phyloP scores from a whole-genome alignment of 2,329 filamentous ascomycete genomes.

The Albifimbria verrucaria region DNA sequence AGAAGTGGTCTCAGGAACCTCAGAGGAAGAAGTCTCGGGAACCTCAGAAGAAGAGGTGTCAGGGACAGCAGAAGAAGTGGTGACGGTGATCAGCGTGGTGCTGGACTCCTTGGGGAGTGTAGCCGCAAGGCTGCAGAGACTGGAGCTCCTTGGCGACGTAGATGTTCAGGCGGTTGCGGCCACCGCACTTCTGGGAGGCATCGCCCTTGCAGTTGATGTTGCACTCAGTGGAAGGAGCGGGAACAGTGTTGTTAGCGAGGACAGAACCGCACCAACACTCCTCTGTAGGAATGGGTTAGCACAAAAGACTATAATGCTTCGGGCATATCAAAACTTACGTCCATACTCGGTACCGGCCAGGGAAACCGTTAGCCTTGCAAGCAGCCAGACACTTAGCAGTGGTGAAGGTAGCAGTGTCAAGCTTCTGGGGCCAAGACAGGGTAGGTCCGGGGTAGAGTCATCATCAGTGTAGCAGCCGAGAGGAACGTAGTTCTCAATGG shows the following conservation, averaged over 20 bases:
- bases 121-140: slow-evolving; percentile 48
- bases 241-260: slow-evolving; percentile 43
- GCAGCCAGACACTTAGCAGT: slow-evolving; percentile 38
- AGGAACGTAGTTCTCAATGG: slow-evolving; percentile 51
- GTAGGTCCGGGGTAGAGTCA: slow-evolving; percentile 35
- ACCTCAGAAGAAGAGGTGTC: slow-evolving; percentile 10
- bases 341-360: slow-evolving; percentile 47
- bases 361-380: slow-evolving; percentile 41
- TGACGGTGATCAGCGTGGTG: slow-evolving; percentile 13
- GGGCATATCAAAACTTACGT: slow-evolving; percentile 10
- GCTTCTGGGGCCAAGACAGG: slow-evolving; percentile 39
- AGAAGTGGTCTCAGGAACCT: slow-evolving; percentile 9
- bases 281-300: slow-evolving; percentile 12
- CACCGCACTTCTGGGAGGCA: slow-evolving; percentile 38
- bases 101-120: slow-evolving; percentile 14
- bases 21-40: slow-evolving; percentile 22
- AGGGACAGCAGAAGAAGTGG: slow-evolving; percentile 5
- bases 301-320: not conserved
- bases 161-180: slow-evolving; percentile 36
- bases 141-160: slow-evolving; percentile 47
- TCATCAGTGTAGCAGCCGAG: slow-evolving; percentile 59
- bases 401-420: slow-evolving; percentile 35
- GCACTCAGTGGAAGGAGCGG: slow-evolving; percentile 39
- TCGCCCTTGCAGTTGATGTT: slow-evolving; percentile 51
- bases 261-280: slow-evolving; percentile 52